Conservation (phyloP, 2,329 filamentous ascomycete species). For the Leptodontidium sp. region DNA sequence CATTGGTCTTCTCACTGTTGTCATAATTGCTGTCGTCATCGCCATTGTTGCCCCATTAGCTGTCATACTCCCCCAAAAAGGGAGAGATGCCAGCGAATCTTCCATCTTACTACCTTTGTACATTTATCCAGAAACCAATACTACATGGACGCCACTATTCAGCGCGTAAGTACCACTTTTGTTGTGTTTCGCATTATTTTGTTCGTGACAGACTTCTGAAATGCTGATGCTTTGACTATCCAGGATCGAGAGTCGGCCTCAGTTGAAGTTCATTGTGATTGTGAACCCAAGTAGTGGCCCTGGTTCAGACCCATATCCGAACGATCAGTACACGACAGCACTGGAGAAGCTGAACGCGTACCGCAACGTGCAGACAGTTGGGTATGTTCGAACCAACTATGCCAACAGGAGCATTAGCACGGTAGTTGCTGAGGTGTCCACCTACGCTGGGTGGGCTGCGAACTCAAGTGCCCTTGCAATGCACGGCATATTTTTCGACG, state of each 20-base stretch:
- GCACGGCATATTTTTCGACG: slow-evolving; percentile 36
- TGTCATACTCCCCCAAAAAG: slow-evolving; percentile 24
- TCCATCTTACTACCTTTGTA: slow-evolving; percentile 40
- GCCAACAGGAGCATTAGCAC: slow-evolving; percentile 42
- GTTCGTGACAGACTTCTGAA: neutral
- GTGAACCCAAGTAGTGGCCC: slow-evolving; percentile 46
- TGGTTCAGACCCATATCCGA: slow-evolving; percentile 45
- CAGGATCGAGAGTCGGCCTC: slow-evolving; percentile 34
- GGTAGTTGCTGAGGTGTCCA: slow-evolving; percentile 48
- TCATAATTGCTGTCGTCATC: slow-evolving; percentile 19
- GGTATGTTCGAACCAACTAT: slow-evolving; percentile 51
- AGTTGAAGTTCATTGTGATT: slow-evolving; percentile 41
- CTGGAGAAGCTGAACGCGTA: slow-evolving; percentile 49
- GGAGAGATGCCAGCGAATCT: slow-evolving; percentile 4
- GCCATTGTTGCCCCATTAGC: slow-evolving; percentile 26
- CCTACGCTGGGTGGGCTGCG: slow-evolving; percentile 48
- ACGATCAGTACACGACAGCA: slow-evolving; percentile 44
- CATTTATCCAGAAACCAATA: slow-evolving; percentile 36
- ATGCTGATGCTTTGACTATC: neutral
- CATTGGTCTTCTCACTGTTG: neutral
- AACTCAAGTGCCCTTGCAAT: slow-evolving; percentile 30
- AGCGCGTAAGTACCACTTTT: slow-evolving; percentile 23
- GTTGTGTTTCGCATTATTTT: neutral
- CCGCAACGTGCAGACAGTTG: slow-evolving; percentile 49
- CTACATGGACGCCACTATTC: slow-evolving; percentile 38